phyloP scores from a whole-genome alignment of 805 yeast species.

The Nakazawaea ambrosiae region DNA sequence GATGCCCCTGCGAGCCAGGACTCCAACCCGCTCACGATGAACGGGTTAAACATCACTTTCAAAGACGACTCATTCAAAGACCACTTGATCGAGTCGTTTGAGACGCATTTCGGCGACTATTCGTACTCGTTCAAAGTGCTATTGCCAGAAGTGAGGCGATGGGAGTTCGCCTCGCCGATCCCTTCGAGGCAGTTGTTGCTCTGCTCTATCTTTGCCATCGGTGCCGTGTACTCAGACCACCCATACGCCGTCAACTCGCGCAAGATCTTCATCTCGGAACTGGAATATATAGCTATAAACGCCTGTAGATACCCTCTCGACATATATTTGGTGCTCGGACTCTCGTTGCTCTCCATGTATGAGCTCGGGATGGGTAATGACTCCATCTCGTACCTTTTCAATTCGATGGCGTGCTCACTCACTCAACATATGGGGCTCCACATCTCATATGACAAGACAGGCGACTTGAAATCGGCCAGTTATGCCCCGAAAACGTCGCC shows the following conservation, averaged over 20 bases:
- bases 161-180: conserved; percentile 15
- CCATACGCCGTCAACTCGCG: conserved; percentile 10
- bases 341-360: conserved; percentile 22
- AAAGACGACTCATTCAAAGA: conserved; percentile 12
- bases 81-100: conserved; percentile 11
- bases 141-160: conserved; percentile 8
- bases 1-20: conserved; percentile 2
- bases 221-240: conserved; percentile 17
- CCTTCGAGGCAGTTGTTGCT: conserved; percentile 20
- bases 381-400: conserved; percentile 22
- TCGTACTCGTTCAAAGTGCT: conserved; percentile 14
- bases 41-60: conserved; percentile 13
- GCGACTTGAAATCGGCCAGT: conserved; percentile 13
- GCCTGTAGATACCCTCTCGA: conserved; percentile 18
- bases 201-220: conserved; percentile 20
- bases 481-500: conserved; percentile 21
- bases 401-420: conserved; percentile 24
- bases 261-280: conserved; percentile 18
- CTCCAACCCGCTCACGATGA: conserved; percentile 8
- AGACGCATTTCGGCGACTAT: conserved; percentile 11
- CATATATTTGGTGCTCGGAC: conserved; percentile 18
- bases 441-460: conserved; percentile 17
- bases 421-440: conserved; percentile 28
- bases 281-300: conserved; percentile 19
- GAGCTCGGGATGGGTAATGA: conserved; percentile 24